Conservation (phyloP, 441 rosid genomes). For the Erysimum cheiri region DNA sequence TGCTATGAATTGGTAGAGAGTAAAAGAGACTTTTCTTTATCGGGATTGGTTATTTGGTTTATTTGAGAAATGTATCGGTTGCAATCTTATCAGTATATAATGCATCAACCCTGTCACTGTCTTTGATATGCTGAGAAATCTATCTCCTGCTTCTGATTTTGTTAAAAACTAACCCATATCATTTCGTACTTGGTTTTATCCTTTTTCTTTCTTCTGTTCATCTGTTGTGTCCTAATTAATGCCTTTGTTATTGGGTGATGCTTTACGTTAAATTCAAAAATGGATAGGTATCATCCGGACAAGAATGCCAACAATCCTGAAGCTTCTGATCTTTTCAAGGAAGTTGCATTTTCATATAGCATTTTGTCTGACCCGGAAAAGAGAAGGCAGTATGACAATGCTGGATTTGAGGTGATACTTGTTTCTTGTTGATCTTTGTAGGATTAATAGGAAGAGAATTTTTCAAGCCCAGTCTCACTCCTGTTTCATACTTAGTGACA, state of each 20-base stretch:
- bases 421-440: not conserved
- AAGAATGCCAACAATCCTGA: conserved; percentile 92
- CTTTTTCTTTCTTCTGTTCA: not conserved
- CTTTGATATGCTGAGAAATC: no score
- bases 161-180: no score
- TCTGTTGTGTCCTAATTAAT: not conserved
- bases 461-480: not conserved
- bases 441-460: not conserved
- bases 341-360: conserved; percentile 94
- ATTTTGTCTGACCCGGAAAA: conserved; percentile 96
- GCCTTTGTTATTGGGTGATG: not conserved
- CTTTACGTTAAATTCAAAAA: conserved; percentile 4
- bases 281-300: conserved; percentile 90
- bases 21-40: no score
- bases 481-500: not conserved
- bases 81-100: no score
- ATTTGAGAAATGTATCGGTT: not conserved
- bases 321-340: conserved; percentile 92
- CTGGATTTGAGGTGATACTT: conserved; percentile 83
- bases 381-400: conserved; percentile 91
- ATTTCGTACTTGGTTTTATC: no score
- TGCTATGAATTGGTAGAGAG: not conserved
- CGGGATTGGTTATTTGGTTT: not conserved
- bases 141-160: no score
- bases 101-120: no score